A percentile compares a stretch with the other conserved stretches of the same genome.
Evolutionary conservation across 1,284 basidiomycete genomes (phyloP).

Genomic region (Takashimella tepidaria): DNA sequence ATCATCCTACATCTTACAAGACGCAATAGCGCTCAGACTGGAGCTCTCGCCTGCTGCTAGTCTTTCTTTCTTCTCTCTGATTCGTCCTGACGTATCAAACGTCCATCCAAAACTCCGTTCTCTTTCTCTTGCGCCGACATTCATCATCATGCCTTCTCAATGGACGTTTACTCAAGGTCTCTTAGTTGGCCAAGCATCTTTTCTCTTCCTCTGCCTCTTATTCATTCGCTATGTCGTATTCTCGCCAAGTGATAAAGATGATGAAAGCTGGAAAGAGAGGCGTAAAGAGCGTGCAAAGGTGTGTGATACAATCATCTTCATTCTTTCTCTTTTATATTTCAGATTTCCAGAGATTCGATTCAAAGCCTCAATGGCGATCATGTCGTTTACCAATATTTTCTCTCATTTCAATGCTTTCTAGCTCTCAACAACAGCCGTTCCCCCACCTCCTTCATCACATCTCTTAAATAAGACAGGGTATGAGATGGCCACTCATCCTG

Average conservation of each 20-base stretch:
- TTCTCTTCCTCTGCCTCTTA: conserved; percentile 46
- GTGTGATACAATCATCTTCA: not conserved
- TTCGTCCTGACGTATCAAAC: too few species aligned
- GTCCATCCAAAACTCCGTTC: too few species aligned
- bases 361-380: too few species aligned
- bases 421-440: conserved; percentile 40
- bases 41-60: too few species aligned
- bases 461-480: conserved; percentile 52
- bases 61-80: too few species aligned
- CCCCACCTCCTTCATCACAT: conserved; percentile 40
- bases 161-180: conserved; percentile 55
- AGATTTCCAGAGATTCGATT: too few species aligned
- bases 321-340: too few species aligned
- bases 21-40: too few species aligned
- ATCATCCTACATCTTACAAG: too few species aligned
- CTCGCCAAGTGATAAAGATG: conserved; percentile 44
- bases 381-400: too few species aligned
- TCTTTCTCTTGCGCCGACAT: not conserved
- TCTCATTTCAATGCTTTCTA: conserved; percentile 11
- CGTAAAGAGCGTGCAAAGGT: conserved; percentile 40
- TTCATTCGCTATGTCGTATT: conserved; percentile 56
- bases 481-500: conserved; percentile 52
- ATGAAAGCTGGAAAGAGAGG: conserved; percentile 30
- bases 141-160: conserved; percentile 8
- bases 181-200: conserved; percentile 52